Evolutionary conservation across 1,139 yeast genomes (phyloP), one percentile per base, ranked within the genome.

Genomic region (Sugiyamaella neomexicana): DNA sequence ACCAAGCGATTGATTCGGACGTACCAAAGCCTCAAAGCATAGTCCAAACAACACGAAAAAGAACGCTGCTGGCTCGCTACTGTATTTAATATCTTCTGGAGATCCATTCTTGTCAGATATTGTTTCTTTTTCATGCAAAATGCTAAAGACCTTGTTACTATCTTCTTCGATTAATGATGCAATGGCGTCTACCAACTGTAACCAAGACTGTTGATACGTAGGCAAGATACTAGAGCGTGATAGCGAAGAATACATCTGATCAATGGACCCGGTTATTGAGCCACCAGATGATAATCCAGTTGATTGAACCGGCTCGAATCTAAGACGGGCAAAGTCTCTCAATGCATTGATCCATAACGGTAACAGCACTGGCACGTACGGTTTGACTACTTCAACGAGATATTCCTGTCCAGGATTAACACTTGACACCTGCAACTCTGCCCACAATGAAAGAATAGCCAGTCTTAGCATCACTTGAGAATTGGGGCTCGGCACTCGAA

Each of bases 401-500:
- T 74, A 73, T n/a, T 66, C 71, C 58, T 68, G 61, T 5, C 67
- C 70, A 3, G 71, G 63, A 2, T 76, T 67, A 17, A 56, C 58
- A 34, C 73, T 63, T 29, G 81, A 75, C 34, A 87, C 79, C 54
- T 82, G 82, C 50, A 93, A 72, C 50, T 83, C 80, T 0, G 98
- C 97, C 98, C 99, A 93, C 37, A 96, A 83, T 59, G 89, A 85
- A 58, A 93, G 75, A 40, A 89, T 80, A 0, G 95, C 81, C 17
- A 89, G 72, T 59, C 83, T 84, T 47, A 89, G 78, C 57, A 85
- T 81, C 50, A 81, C 80, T 59, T 82, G 81, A 0, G 76, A 73
- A 58, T 72, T 73, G 2, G 70, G 68, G 36, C 74, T 71, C 5
- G 64, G 58, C 6, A 69, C 62, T 49, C 66, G 65, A 50, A 75